Conservation (phyloP, 441 rosid genomes). For the Adansonia grandidieri region DNA sequence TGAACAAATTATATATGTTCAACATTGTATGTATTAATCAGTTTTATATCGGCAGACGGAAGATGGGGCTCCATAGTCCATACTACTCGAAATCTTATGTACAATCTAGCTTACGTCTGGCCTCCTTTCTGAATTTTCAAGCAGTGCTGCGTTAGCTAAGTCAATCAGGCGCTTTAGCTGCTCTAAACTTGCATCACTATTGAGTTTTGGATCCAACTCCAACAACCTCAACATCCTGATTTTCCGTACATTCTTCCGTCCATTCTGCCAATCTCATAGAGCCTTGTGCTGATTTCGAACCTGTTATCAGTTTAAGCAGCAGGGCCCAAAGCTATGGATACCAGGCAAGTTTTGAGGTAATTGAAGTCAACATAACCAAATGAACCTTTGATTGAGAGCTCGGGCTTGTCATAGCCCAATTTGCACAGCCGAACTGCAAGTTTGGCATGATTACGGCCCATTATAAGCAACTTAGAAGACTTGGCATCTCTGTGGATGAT, state of each 20-base stretch:
- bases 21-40: background rate
- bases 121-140: slow-evolving; percentile 41
- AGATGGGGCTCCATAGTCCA: slow-evolving; percentile 10
- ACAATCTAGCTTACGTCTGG: slow-evolving; percentile 36
- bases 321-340: slow-evolving; percentile 45
- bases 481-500: slow-evolving; percentile 51
- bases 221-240: slow-evolving; percentile 24
- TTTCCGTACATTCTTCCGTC: slow-evolving; percentile 21
- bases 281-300: slow-evolving; percentile 44
- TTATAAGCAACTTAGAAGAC: slow-evolving; percentile 45
- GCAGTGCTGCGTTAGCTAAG: slow-evolving; percentile 33
- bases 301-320: slow-evolving; percentile 41
- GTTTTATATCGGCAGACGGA: slow-evolving; percentile 27
- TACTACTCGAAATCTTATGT: slow-evolving; percentile 29
- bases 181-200: slow-evolving; percentile 31
- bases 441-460: slow-evolving; percentile 57
- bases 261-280: slow-evolving; percentile 27
- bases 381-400: slow-evolving; percentile 41
- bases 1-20: background rate
- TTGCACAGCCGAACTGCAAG: slow-evolving; percentile 65
- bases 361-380: slow-evolving; percentile 14
- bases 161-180: slow-evolving; percentile 37
- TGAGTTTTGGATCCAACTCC: slow-evolving; percentile 48
- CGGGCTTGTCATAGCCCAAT: slow-evolving; percentile 35
- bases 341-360: slow-evolving; percentile 42